Evolutionary conservation across 768 basidiomycete genomes (phyloP).

Genomic region (Favolaschia claudopus): DNA sequence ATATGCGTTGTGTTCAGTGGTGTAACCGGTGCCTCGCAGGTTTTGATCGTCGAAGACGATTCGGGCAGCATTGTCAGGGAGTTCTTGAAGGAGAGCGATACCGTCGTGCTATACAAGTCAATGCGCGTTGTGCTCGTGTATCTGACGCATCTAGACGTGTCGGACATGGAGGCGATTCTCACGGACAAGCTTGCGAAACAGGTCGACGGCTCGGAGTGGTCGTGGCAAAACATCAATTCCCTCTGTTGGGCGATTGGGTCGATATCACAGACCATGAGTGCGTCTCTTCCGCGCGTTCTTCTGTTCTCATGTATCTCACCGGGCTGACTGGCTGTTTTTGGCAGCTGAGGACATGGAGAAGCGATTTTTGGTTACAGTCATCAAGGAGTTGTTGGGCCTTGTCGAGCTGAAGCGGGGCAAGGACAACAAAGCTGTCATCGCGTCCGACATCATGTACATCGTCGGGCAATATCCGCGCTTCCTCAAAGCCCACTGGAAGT

Average conservation of each 20-base stretch:
- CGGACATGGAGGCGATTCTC: constrained; percentile 95
- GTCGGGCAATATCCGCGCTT: constrained; percentile 99
- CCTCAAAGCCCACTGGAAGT: constrained; percentile 99
- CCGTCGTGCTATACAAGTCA: constrained; percentile 98
- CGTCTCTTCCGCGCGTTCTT: constrained; percentile 50
- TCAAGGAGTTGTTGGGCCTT: constrained; percentile 95
- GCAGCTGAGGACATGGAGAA: constrained; percentile 99
- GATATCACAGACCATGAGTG: constrained; percentile 99
- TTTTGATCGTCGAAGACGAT: constrained; percentile 98
- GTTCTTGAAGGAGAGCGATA: constrained; percentile 98
- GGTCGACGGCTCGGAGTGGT: constrained; percentile 98
- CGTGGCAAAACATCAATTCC: constrained; percentile 98
- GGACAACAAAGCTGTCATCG: constrained; percentile 99
- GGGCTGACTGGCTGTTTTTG: background rate
- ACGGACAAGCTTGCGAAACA: constrained; percentile 98
- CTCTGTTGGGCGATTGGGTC: constrained; percentile 99
- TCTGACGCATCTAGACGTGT: constrained; percentile 94
- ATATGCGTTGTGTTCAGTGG: background rate
- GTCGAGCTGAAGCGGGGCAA: constrained; percentile 99
- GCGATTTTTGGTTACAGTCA: constrained; percentile 97
- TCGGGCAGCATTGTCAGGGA: constrained; percentile 99
- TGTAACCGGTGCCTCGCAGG: constrained; percentile 52
- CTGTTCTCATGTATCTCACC: background rate
- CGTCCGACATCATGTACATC: constrained; percentile 97
- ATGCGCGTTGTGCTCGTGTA: constrained; percentile 99